Percentiles rank a stretch among this genome's conserved stretches.
phyloP scores from a whole-genome alignment of 768 basidiomycete genomes.

The Boletus coccyginus region DNA sequence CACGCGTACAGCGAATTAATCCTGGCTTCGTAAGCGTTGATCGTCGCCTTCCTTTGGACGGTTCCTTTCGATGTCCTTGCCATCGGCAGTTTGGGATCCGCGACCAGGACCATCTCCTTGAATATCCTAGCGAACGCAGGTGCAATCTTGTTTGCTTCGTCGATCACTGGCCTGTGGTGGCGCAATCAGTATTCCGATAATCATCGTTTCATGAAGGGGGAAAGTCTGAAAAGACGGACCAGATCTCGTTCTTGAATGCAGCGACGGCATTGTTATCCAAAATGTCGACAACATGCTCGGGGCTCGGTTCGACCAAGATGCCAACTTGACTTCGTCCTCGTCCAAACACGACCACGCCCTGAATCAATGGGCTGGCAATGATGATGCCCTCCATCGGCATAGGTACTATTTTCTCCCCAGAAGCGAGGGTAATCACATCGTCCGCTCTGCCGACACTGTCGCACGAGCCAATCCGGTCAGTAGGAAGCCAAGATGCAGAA shows the following conservation, averaged over 20 bases:
- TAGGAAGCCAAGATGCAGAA: neutral
- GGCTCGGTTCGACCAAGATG: neutral
- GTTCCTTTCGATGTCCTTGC: too few relatives aligned
- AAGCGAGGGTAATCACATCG: neutral
- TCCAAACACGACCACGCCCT: neutral
- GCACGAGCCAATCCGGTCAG: neutral
- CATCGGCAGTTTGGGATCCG: neutral
- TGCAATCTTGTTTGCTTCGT: neutral
- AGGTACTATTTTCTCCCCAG: neutral
- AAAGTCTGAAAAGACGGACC: neutral
- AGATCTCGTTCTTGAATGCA: neutral
- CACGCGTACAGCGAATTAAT: neutral
- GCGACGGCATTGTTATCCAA: neutral
- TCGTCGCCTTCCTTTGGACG: too few relatives aligned
- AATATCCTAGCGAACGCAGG: neutral
- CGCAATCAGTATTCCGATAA: neutral
- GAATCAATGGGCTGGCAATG: neutral
- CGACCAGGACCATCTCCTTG: neutral
- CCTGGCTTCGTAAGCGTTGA: too few relatives aligned
- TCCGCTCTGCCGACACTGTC: constrained; percentile 35
- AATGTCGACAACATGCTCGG: neutral
- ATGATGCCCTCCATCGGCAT: neutral
- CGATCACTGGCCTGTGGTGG: neutral
- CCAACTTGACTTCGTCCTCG: neutral
- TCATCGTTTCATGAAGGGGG: too few relatives aligned